Percentiles rank a stretch among this genome's conserved stretches.
Conservation (phyloP, 2,329 filamentous ascomycete genomes). For the Ophiostoma ips region DNA sequence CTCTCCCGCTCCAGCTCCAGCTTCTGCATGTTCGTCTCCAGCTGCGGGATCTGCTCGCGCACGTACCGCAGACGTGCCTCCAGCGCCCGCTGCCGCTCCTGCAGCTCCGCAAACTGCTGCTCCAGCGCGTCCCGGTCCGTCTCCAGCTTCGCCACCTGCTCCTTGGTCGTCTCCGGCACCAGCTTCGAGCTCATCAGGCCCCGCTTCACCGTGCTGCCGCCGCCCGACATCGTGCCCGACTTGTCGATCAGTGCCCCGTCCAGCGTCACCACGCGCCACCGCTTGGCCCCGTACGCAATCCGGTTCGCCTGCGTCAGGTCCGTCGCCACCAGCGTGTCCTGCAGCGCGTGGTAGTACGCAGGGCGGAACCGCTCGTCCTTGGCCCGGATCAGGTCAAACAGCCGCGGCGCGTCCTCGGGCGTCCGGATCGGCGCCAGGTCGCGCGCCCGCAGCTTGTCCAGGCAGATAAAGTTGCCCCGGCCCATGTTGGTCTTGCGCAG, state of each 20-base stretch:
- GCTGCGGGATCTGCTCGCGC: slow-evolving; percentile 62
- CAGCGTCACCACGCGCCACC: slow-evolving; percentile 93
- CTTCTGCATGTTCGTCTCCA: slow-evolving; percentile 89
- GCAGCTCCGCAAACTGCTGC: slow-evolving; percentile 67
- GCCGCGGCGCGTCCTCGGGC: slow-evolving; percentile 77
- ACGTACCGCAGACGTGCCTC: slow-evolving; percentile 60
- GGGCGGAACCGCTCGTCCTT: slow-evolving; percentile 78
- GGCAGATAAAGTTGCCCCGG: slow-evolving; percentile 89
- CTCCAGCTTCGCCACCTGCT: slow-evolving; percentile 80
- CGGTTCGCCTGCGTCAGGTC: slow-evolving; percentile 93
- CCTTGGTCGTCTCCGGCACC: slow-evolving; percentile 71
- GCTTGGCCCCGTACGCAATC: slow-evolving; percentile 83
- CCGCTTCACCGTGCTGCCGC: slow-evolving; percentile 77
- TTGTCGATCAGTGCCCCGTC: slow-evolving; percentile 94
- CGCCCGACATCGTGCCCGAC: slow-evolving; percentile 97
- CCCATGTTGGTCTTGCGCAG: slow-evolving; percentile 94
- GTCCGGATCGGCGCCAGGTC: slow-evolving; percentile 73
- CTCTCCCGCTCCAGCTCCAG: slow-evolving; percentile 79
- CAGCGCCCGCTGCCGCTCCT: slow-evolving; percentile 68
- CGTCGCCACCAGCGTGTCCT: slow-evolving; percentile 85
- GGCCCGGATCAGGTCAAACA: slow-evolving; percentile 84
- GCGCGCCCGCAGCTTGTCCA: slow-evolving; percentile 70
- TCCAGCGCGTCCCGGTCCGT: slow-evolving; percentile 75
- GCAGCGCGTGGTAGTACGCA: slow-evolving; percentile 89
- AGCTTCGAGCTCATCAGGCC: slow-evolving; percentile 96